phyloP scores from a whole-genome alignment of 805 yeast species.

The Hyphopichia homilentoma region DNA sequence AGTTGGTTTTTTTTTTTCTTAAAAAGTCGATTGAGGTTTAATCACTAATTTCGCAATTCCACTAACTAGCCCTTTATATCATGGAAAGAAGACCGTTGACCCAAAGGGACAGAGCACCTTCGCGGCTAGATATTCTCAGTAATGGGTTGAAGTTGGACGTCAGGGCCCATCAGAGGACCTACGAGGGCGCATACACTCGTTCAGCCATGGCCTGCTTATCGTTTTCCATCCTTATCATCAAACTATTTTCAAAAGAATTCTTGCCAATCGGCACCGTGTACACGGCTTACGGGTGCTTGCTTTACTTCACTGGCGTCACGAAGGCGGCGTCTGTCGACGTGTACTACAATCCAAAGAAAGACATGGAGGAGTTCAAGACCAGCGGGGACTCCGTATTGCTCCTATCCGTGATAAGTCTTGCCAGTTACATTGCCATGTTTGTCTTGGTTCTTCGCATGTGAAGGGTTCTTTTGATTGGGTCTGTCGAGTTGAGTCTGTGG shows the following conservation, averaged over 20 bases:
- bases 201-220: constrained; percentile 68
- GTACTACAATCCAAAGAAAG: constrained; percentile 34
- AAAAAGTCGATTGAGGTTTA: too few relatives aligned
- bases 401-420: constrained; percentile 46
- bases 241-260: constrained; percentile 61
- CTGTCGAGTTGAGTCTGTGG: too few relatives aligned
- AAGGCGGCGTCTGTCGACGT: constrained; percentile 33
- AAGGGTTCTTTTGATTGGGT: constrained; percentile 4
- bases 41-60: too few relatives aligned
- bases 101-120: constrained; percentile 24
- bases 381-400: constrained; percentile 60
- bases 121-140: constrained; percentile 34
- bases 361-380: constrained; percentile 48
- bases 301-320: constrained; percentile 37
- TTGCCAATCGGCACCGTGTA: constrained; percentile 64
- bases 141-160: constrained; percentile 45
- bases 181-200: constrained; percentile 79
- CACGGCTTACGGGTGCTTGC: constrained; percentile 52
- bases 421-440: constrained; percentile 49
- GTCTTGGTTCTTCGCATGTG: constrained; percentile 46
- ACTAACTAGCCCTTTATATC: too few relatives aligned
- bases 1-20: too few relatives aligned
- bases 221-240: constrained; percentile 60
- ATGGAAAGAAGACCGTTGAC: too few relatives aligned
- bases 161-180: constrained; percentile 75